Base-by-base conservation (phyloP, 805 yeast species). In the Kazachstania martiniae region DNA sequence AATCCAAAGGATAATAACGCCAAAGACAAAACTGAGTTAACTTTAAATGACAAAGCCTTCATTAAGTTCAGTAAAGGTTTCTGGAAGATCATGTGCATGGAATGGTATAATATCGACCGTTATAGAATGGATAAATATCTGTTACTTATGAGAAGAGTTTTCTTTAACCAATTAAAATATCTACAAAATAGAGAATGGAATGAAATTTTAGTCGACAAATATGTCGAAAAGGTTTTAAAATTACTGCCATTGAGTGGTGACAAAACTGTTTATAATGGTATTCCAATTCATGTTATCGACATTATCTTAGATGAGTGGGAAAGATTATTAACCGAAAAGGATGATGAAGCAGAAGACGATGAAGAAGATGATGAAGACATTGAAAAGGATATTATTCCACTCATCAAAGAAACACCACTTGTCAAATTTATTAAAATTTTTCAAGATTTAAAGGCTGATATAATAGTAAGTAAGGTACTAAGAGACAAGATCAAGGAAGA, bases 121-220 rank as follows among this genome's bases (percentile, higher is more conserved):
- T 66, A 65, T 72, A 74, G 98, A 61, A 53, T 87, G 34, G 95
- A 91, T 59, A 91, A 91, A 60, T 91, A 69, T 58, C 73, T 82
- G 45, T 59, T 87, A 59, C 62, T 91, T 44, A 69, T 87, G 41
- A 76, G 98, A 65, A 68, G 86, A 48, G 80, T 76, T 6, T 57
- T 84, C 17, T 71, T 74, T 40, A 78, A 74, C 46, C 74, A 71
- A 43, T 63, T 91, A 43, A 65, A 62, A 42, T 69, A 75, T 43
- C 59, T 87, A 23, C 53, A 63, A 31, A 38, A 46, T 2, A 65
- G 70, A 35, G 52, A 66, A 2, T 86, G 89, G 85, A 65, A 70
- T 35, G 56, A 46, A 7, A 47, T 56, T 3, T 44, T 70, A 28
- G 63, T 83, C 2, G 59, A 53, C 0, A 45, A 46, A 12, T 83